phyloP scores from a whole-genome alignment of 2,329 filamentous ascomycete genomes.

The Huntiella omanensis region DNA sequence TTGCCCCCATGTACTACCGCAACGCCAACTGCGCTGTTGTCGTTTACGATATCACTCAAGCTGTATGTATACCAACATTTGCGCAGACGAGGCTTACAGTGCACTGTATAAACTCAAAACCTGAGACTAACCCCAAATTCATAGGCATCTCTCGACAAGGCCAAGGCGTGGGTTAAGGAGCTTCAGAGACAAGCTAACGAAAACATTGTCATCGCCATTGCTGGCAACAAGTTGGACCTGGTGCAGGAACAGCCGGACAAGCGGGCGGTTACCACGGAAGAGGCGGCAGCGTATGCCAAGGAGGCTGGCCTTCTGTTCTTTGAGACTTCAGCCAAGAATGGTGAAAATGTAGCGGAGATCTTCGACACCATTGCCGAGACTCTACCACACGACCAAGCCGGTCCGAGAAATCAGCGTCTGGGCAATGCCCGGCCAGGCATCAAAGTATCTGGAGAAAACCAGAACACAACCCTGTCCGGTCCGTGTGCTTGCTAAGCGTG shows the following conservation, averaged over 20 bases:
- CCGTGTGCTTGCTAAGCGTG: slow-evolving; percentile 34
- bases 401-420: slow-evolving; percentile 65
- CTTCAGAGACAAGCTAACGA: slow-evolving; percentile 97
- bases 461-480: slow-evolving; percentile 36
- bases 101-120: neutral
- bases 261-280: slow-evolving; percentile 71
- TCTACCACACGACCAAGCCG: slow-evolving; percentile 84
- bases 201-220: slow-evolving; percentile 96
- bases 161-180: slow-evolving; percentile 98
- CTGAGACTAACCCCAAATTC: slow-evolving; percentile 12
- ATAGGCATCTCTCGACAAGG: slow-evolving; percentile 92
- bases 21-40: slow-evolving; percentile 99
- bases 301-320: slow-evolving; percentile 94
- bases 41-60: slow-evolving; percentile 98
- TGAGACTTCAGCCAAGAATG: slow-evolving; percentile 94
- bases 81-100: neutral
- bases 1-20: slow-evolving; percentile 98
- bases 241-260: slow-evolving; percentile 91
- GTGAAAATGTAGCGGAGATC: slow-evolving; percentile 85
- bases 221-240: slow-evolving; percentile 93
- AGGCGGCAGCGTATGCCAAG: slow-evolving; percentile 86
- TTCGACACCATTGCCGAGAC: slow-evolving; percentile 98
- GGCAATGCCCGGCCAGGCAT: slow-evolving; percentile 38
- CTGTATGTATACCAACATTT: slow-evolving; percentile 39
- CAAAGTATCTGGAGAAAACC: slow-evolving; percentile 35